Conservation (phyloP, 305 asterid genomes). For the Solanum chacoense region DNA sequence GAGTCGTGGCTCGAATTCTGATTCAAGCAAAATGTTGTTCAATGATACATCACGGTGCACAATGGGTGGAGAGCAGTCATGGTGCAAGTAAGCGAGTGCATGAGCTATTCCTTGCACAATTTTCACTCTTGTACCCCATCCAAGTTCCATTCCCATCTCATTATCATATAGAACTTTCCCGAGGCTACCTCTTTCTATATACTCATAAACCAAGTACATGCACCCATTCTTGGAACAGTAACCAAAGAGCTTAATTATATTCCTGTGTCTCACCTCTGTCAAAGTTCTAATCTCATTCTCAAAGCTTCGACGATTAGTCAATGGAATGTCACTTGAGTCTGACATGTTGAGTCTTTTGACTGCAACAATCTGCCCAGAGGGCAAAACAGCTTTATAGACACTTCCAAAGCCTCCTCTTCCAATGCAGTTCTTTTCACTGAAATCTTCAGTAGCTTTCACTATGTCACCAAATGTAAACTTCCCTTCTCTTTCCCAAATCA, state of each 20-base stretch:
- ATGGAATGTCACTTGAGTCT: slow-evolving; percentile 48
- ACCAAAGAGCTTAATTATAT: slow-evolving; percentile 79
- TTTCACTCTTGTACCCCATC: slow-evolving; percentile 56
- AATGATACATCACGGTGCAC: slow-evolving; percentile 75
- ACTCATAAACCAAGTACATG: slow-evolving; percentile 82
- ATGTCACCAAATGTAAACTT: slow-evolving; percentile 60
- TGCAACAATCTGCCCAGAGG: slow-evolving; percentile 56
- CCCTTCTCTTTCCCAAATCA: slow-evolving; percentile 64
- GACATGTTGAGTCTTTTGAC: slow-evolving; percentile 58
- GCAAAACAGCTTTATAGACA: slow-evolving; percentile 59
- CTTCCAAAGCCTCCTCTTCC: slow-evolving; percentile 88
- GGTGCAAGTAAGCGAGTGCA: slow-evolving; percentile 89
- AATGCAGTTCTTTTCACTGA: slow-evolving; percentile 48
- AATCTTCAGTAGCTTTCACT: slow-evolving; percentile 56
- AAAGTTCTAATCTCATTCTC: slow-evolving; percentile 74
- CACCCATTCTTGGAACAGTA: slow-evolving; percentile 61
- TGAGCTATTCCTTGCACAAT: slow-evolving; percentile 80
- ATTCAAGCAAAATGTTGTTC: slow-evolving; percentile 61
- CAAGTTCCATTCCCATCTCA: slow-evolving; percentile 35
- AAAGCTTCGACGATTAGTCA: slow-evolving; percentile 37
- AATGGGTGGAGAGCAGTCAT: slow-evolving; percentile 69
- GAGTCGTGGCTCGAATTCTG: slow-evolving; percentile 56
- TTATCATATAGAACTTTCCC: slow-evolving; percentile 42
- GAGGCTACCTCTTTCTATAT: slow-evolving; percentile 67
- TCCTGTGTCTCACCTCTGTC: slow-evolving; percentile 81